phyloP scores from a whole-genome alignment of 2,329 filamentous ascomycete genomes.

The Annulohypoxylon truncatum region DNA sequence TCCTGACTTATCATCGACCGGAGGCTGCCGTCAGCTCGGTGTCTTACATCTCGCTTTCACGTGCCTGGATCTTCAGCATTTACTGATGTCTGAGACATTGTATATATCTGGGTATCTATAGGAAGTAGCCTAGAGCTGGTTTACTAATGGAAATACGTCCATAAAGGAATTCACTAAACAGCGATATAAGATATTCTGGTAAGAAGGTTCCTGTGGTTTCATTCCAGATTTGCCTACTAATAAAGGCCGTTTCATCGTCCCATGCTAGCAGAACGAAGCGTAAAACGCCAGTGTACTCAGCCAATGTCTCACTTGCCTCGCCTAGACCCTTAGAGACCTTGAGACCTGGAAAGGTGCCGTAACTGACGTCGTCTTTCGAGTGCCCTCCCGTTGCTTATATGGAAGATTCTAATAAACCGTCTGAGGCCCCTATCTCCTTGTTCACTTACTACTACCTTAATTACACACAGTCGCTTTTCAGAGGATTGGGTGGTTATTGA shows the following conservation, averaged over 20 bases:
- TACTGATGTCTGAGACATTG: neutral
- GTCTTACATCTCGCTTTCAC: slow-evolving; percentile 1
- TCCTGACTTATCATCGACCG: slow-evolving; percentile 31
- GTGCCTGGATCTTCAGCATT: neutral
- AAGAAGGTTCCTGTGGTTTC: neutral
- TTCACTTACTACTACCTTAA: too few species aligned
- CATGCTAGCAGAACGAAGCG: neutral
- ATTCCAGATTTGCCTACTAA: neutral
- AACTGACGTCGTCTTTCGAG: neutral
- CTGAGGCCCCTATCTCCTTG: too few species aligned
- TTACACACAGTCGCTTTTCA: neutral
- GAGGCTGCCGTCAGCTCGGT: slow-evolving; percentile 21
- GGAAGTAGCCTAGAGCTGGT: neutral
- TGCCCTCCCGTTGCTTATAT: too few species aligned
- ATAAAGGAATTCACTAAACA: neutral
- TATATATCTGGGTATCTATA: neutral
- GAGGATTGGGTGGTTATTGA: too few species aligned
- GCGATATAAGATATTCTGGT: neutral
- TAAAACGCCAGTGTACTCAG: neutral
- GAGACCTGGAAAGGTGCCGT: neutral
- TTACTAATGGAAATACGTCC: neutral
- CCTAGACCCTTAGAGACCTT: neutral
- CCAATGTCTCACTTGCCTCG: neutral
- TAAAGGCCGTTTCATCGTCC: neutral
- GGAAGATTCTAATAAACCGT: too few species aligned